Base-by-base conservation (phyloP, 495 filamentous ascomycete species). In the Cercophora newfieldiana region DNA sequence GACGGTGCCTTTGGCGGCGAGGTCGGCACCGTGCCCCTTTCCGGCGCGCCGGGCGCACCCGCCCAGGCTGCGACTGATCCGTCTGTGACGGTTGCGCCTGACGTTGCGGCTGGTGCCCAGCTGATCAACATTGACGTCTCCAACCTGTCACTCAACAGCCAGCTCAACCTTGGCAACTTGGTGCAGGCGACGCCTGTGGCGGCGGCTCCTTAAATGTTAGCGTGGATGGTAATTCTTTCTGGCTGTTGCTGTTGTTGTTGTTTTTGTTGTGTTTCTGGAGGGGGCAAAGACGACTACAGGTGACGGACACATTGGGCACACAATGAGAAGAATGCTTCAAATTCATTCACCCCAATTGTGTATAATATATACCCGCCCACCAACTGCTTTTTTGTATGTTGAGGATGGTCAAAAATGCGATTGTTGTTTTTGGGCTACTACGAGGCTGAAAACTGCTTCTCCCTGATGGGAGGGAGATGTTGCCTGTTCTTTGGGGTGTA, bases 101-200 rank as follows among this genome's bases (percentile, higher is more conserved):
- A 49, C 1, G 68, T 74, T 0, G 72, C 72, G 18, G 70, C 71
- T 25, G 59, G 63, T 22, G 67, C 62, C 5, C 31, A 66, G 28
- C 37, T 54, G 55, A 63, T 72, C 1, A 61, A 48, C 7, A 75
- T 77, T 19, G 70, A 77, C 47, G 63, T 77, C 1, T 72, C 70
- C n/a, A 71, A 71, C 2, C 44, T 79, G 68, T 74, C 56, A n/a
- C 58, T 79, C 37, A 70, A 69, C 48, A 77, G 75, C 65, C 62
- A 72, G 59, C 58, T 79, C 18, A 71, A 75, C 19, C 59, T 79
- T 29, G 76, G 76, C 28, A 76, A 76, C 31, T 55, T 79, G 59
- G 63, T 68, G 21, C 66, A 67, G 68, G 71, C 67, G 56, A 75
- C 72, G 10, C 60, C 50, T 58, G 24, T 56, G 55, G 16, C 48